A percentile compares a stretch with the other conserved stretches of the same genome.
Evolutionary conservation across 345 rosid genomes (phyloP).

Genomic region (Euphorbia pulcherrima): DNA sequence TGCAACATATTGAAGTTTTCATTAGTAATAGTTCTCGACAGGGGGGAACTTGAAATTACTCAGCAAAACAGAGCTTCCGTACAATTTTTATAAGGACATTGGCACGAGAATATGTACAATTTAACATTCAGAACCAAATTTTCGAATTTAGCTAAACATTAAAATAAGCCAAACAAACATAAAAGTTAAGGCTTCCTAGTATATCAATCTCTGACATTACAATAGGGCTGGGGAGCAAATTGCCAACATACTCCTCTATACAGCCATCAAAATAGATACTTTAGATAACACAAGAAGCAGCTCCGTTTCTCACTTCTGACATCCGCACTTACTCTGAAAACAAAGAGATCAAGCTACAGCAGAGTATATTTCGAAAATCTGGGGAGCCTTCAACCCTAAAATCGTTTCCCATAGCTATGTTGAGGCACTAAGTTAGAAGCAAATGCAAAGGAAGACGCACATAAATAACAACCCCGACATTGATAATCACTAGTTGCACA

Average conservation of each 20-base stretch:
- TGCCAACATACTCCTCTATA: not conserved
- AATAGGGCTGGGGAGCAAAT: not conserved
- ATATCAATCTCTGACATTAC: too few species aligned
- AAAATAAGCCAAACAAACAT: too few species aligned
- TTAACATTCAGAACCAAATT: not conserved
- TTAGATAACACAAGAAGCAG: not conserved
- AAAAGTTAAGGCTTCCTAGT: too few species aligned
- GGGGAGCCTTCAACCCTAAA: not conserved
- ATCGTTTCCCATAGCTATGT: not conserved
- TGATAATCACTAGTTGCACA: not conserved
- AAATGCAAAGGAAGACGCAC: not conserved
- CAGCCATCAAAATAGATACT: not conserved
- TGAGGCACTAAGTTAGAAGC: not conserved
- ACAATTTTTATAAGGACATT: not conserved
- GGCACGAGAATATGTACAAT: not conserved
- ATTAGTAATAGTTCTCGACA: not conserved
- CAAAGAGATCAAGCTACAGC: not conserved
- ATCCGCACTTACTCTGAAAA: not conserved
- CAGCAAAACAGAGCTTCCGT: not conserved
- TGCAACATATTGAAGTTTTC: slow-evolving; percentile 3
- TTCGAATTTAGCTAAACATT: too few species aligned
- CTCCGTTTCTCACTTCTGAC: not conserved
- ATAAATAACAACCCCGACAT: not conserved
- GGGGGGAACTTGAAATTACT: not conserved
- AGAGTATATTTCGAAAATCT: too few species aligned